Base-by-base conservation (phyloP, 306 rosid species). In the Malus sieversii region DNA sequence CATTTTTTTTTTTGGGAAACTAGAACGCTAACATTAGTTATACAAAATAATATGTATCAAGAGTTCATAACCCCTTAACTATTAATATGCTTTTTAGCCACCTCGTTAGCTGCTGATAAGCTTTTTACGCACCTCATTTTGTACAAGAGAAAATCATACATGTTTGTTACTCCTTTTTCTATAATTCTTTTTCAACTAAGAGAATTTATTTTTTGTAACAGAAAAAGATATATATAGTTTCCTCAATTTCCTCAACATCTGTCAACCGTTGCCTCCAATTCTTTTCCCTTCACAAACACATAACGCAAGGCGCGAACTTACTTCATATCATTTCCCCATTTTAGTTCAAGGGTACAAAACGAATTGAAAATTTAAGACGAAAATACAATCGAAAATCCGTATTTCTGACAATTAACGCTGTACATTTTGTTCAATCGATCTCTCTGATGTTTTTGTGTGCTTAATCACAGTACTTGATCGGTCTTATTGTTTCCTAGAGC, bases 201-300 rank as follows among this genome's bases (percentile, higher is more conserved):
- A 58, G 1, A 22, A 22, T 10, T 53, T 53, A 15, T 48, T 35
- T 35, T 4, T 48, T 48, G 55, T 48, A 48, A 48, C 6, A 15
- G 55, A 48, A 48, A 48, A 15, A 16, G 55, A 48, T 48, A 48
- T 48, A 48, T 48, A 48, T 48, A 48, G 53, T 7, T 25, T 23
- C 68, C 68, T 40, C 10, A 35, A 40, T 62, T 35, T 73, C 25
- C 76, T 73, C 68, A 23, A 25, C 40, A 67, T n/a, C 18, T 58
- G 25, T 25, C 32, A 45, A 59, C 68, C 67, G 60, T 40, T 73
- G 57, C 76, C 76, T 73, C 76, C 10, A 23, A 73, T 23, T 14
- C 68, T 18, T 73, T 73, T 33, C 15, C 66, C 25, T 73, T 10
- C 60, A 59, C 68, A 73, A 73, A 59, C 57, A 58, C 53, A 73